Base-by-base conservation (phyloP, 305 asterid species). In the Fraxinus platypoda region DNA sequence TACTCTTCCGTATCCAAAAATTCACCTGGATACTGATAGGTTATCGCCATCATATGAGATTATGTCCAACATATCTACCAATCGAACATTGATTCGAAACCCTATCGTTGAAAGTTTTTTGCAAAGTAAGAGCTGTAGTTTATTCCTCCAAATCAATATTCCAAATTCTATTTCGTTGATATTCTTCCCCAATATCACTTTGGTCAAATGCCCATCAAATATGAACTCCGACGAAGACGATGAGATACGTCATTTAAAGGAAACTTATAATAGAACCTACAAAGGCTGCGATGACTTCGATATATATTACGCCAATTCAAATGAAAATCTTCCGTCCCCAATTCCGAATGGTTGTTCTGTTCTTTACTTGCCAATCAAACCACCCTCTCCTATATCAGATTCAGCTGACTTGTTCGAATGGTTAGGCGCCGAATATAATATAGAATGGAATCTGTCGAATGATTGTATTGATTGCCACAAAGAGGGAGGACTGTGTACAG, bases 181-280 rank as follows among this genome's bases (percentile, higher is more conserved):
- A 0, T 8, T 17, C 75, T 82, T 85, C 19, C 85, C 83, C 1
- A 82, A 82, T 74, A 76, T 82, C 82, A 74, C 81, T 54, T 1
- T 82, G 38, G 23, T 76, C 83, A 13, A 7, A 13, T 82, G 86
- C 59, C 8, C 8, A 9, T 25, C 1, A 12, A 8, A 64, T 64
- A 0, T 12, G 17, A 8, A 6, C 30, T 13, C n/a, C 0, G 59
- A 49, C 21, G 8, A 49, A 0, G 17, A 30, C 25, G 8, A 54
- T 17, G 0, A 35, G 2, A 9, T 25, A 0, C 15, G 46, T 4
- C 1, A 3, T 23, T n/a, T 28, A 11, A 28, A 43, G 15, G 0
- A 21, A 11, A 6, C 33, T 26, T 78, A 62, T 13, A 12, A 38
- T 71, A 8, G 7, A 74, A 30, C 1, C 9, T 17, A 59, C 25